Base-by-base conservation (phyloP, 108 stramenopile species). In the Discostella stelligeroides region DNA sequence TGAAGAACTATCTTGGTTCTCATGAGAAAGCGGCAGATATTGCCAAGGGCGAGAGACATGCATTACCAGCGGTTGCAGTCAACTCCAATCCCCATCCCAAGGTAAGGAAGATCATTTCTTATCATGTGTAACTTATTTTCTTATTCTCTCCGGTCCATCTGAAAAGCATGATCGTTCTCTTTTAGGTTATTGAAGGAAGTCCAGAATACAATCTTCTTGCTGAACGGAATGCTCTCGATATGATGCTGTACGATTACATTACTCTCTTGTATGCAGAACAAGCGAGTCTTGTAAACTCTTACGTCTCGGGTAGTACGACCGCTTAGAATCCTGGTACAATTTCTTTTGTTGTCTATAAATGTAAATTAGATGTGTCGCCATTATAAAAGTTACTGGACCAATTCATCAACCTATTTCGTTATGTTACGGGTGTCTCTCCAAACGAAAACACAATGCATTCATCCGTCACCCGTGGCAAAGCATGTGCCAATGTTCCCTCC, bases 361-460 rank as follows among this genome's bases (percentile, higher is more conserved):
- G n/a, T n/a, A n/a, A n/a, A n/a, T n/a, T n/a, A n/a, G n/a, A n/a
- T n/a, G n/a, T n/a, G n/a, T n/a, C n/a, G n/a, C n/a, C n/a, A n/a
- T n/a, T 18, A 18, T 49, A 23, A 8, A 18, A 18, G 17, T n/a
- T n/a, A n/a, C 17, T 18, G 48, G 23, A 49, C 17, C 6, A 49
- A 4, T 7, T 49, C 24, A 13, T 7, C 24, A 8, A 1, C 12
- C 24, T 20, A 53, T 53, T 8, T 27, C 15, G 51, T 8, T 25
- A 27, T 25, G 15, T 56, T 38, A 38, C 55, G 25, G 9, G 2
- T 21, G 0, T 63, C 54, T 39, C 48, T 42, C 46, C 46, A 15
- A 60, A 65, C 14, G 69, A 62, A 60, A 71, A 79, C 45, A 79
- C 77, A 1, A 71, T 40, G 54, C 77, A 79, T 48, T 66, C 51